Percentiles rank a stretch among this genome's conserved stretches.
These are phyloP conservation scores for Aciculosporium take DNA, from an alignment of 2,329 filamentous ascomycete species.

Conservation along the genomic window DNA sequence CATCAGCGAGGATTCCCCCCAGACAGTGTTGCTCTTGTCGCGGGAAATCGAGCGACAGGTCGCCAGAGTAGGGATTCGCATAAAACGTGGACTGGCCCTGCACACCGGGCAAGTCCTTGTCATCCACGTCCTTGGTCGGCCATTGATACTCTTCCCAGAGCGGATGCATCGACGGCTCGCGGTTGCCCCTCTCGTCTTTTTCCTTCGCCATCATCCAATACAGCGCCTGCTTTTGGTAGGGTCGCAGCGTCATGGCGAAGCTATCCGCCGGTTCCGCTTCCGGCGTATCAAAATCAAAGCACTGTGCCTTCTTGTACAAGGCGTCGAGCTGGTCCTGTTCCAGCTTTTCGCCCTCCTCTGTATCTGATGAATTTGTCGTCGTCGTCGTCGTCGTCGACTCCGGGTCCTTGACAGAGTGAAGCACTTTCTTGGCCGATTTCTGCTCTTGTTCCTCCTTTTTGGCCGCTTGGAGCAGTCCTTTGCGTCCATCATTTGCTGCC, in stretches of 20 bases:
- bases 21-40: conserved; percentile 88
- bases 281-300: conserved; percentile 87
- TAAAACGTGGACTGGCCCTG: conserved; percentile 65
- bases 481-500: conserved; percentile 65
- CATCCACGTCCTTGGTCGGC: conserved; percentile 78
- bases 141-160: conserved; percentile 93
- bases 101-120: conserved; percentile 54
- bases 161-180: conserved; percentile 81
- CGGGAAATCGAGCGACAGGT: conserved; percentile 82
- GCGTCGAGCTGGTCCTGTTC: conserved; percentile 92
- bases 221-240: conserved; percentile 89
- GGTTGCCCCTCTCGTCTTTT: conserved; percentile 56
- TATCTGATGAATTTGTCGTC: conserved; percentile 46
- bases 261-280: conserved; percentile 69
- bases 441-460: conserved; percentile 71
- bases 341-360: conserved; percentile 77
- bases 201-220: conserved; percentile 97
- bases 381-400: conserved; percentile 43
- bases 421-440: conserved; percentile 31
- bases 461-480: conserved; percentile 73
- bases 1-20: conserved; percentile 83
- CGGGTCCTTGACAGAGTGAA: conserved; percentile 16
- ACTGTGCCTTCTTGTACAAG: conserved; percentile 89
- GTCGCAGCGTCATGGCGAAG: conserved; percentile 71
- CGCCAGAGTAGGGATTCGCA: conserved; percentile 92